Base-by-base conservation (phyloP, 2,329 filamentous ascomycete genomes). In the Beauveria asiatica region DNA sequence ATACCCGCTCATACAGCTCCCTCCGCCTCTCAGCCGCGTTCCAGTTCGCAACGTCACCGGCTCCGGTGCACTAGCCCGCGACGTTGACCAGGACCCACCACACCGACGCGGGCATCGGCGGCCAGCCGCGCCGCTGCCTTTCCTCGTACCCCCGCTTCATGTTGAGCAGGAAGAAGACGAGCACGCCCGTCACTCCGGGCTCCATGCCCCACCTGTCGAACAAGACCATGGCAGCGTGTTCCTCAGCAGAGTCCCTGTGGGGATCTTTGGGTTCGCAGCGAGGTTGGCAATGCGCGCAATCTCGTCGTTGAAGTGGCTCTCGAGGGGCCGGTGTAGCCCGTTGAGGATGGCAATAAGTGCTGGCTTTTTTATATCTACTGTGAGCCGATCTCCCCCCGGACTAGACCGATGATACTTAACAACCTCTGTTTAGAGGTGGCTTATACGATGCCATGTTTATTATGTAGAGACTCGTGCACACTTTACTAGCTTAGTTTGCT, bases 201-300 rank as follows among this genome's bases (percentile, higher is more conserved):
- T 83, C 82, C 54, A 74, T 78, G 57, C 80, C 81, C 80, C 80
- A 83, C 2, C 73, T 67, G 70, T 80, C 79, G 72, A 83, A 83
- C 3, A 76, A 74, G 4, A 72, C 67, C 5, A 72, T 66, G 0
- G 80, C 78, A 1, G 68, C 67, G 6, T 70, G 72, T 9, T 74
- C 74, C 63, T 74, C 73, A 6, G 72, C 67, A 0, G 76, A 71
- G 11, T 74, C 78, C 2, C 68, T 57, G 70, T 70, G 0, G 80
- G 80, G 2, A 78, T 77, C 45, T 74, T 75, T 0, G 78, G 73
- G 61, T 82, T 76, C 3, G 72, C 65, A 4, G 76, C 70, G 30
- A 81, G 71, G 17, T 65, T 67, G 46, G 78, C 72, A 62, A 81
- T 79, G n/a, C 76, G 78, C 42, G 64, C 58, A 62, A 80, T 78